Percentiles rank a stretch among this genome's conserved stretches.
Evolutionary conservation across 2,329 filamentous ascomycete species (phyloP).

Genomic region (Talaromyces rugulosus): DNA sequence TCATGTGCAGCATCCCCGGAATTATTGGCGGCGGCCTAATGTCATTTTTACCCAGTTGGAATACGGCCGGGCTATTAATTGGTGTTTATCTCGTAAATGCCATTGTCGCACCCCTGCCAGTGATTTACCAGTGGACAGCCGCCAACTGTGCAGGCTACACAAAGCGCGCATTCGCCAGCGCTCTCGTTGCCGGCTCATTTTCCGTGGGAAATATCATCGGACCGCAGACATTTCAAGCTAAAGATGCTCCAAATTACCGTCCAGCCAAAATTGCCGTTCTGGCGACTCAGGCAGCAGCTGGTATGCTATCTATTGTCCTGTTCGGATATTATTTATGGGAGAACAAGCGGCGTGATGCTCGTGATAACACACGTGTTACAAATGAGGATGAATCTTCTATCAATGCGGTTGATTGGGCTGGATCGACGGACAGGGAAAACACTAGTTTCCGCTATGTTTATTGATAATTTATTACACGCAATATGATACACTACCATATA

Average conservation of each 20-base stretch:
- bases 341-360: slow-evolving; percentile 25
- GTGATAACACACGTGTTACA: slow-evolving; percentile 2
- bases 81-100: slow-evolving; percentile 45
- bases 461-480: slow-evolving; percentile 10
- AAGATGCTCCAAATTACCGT: slow-evolving; percentile 40
- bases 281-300: slow-evolving; percentile 30
- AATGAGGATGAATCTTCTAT: slow-evolving; percentile 19
- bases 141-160: slow-evolving; percentile 48
- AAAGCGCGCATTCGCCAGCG: slow-evolving; percentile 47
- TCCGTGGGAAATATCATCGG: slow-evolving; percentile 43
- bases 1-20: slow-evolving; percentile 43
- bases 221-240: slow-evolving; percentile 42
- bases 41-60: slow-evolving; percentile 32
- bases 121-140: slow-evolving; percentile 46
- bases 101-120: slow-evolving; percentile 40
- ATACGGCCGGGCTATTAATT: slow-evolving; percentile 40
- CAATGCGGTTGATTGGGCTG: slow-evolving; percentile 22
- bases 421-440: slow-evolving; percentile 33
- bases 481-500: no score
- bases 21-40: slow-evolving; percentile 42
- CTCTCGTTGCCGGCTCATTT: slow-evolving; percentile 42
- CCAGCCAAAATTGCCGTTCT: slow-evolving; percentile 40
- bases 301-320: slow-evolving; percentile 25
- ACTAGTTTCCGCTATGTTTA: slow-evolving; percentile 32
- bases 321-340: slow-evolving; percentile 27